Evolutionary conservation across 2,329 filamentous ascomycete genomes (phyloP), one percentile per base, ranked within the genome.

Genomic region (Nemania sp.): DNA sequence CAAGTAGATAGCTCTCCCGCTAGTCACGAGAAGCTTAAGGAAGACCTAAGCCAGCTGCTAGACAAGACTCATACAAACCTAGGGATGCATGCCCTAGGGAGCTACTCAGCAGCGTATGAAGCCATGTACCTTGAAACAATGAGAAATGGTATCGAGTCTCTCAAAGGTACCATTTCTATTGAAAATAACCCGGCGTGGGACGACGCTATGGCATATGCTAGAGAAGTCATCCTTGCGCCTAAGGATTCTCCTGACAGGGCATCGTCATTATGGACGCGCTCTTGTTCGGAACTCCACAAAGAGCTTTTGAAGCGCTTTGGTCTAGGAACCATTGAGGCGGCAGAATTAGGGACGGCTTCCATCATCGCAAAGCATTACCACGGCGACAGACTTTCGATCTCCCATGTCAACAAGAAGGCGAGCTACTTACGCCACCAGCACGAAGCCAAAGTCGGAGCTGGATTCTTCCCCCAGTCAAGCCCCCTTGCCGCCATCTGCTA

Each of bases 351-450:
- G 2, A 65, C 65, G 6, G 65, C 53, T 5, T 43, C 57, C 18
- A 62, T 70, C 22, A 68, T 70, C 38, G 24, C 6, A 1, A n/a
- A 63, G 11, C 35, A 65, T 54, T 70, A 59, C 54, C 29, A 51
- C 3, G 68, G 61, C 7, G 59, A 70, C 13, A 60, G 65, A 27
- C 62, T 68, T 5, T 55, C 61, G 11, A 68, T 70, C n/a, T 32
- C 59, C 22, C 68, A 70, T 18, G 52, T 70, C 41, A 62, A 70
- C 47, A 70, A 70, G 51, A 70, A 70, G 24, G 68, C 68, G 1
- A 70, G 68, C 43, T 70, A 65, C 38, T 20, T 70, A 13, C 68
- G 68, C 3, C 68, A 70, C 47, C 62, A 57, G 0, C 11, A 63
- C 2, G 62, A 70, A 3, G 57, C 58, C 10, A 62, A 64, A 10